Evolutionary conservation across 352 stramenopile species (phyloP).

Genomic region (Pythium coloratum): DNA sequence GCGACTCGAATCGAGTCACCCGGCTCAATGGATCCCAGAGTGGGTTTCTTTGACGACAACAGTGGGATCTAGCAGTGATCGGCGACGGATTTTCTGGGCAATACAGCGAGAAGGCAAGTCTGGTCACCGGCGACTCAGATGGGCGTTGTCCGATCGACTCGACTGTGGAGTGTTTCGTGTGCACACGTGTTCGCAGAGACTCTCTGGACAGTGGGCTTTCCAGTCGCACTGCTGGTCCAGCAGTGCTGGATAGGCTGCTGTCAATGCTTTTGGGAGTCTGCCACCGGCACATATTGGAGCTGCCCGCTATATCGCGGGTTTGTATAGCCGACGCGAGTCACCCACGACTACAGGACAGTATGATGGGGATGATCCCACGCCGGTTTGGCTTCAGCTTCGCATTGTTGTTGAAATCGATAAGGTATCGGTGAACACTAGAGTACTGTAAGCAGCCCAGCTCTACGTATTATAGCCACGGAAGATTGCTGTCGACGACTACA

Average conservation of each 20-base stretch:
- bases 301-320: neutral
- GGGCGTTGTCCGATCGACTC: neutral
- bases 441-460: no score
- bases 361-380: no score
- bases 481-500: no score
- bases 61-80: neutral
- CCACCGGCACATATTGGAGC: neutral
- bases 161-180: neutral
- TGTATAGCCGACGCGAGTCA: neutral
- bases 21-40: neutral
- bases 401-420: neutral
- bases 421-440: neutral
- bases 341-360: no score
- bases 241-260: neutral
- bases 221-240: neutral
- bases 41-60: neutral
- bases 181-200: neutral
- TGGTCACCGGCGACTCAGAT: neutral
- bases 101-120: neutral
- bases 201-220: neutral
- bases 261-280: neutral
- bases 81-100: slow-evolving; percentile 1
- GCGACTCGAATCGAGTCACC: neutral
- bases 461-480: no score
- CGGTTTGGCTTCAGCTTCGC: neutral